Base-by-base conservation (phyloP, 2,329 filamentous ascomycete genomes). In the Exophiala xenobiotica region DNA sequence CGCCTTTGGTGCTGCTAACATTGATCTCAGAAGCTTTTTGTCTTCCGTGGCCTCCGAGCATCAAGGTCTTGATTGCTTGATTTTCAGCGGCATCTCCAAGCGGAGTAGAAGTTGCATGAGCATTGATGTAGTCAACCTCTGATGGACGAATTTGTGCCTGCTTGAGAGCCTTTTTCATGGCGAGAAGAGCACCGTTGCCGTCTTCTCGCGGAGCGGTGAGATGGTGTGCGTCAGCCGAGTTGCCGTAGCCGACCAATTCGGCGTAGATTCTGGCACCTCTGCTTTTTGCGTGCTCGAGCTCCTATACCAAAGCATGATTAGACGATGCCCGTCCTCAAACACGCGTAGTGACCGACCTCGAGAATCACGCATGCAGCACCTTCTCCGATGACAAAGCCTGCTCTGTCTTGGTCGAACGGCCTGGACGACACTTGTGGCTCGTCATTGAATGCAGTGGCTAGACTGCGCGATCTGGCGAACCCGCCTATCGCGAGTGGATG, bases 1-100 rank as follows among this genome's bases (percentile, higher is more conserved):
- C 90, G 5, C 92, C 92, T 68, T 99, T 99, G 0, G 91, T 96
- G 69, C 93, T 92, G 68, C 91, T 96, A 16, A 96, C 80, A 38
- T 90, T 90, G 48, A 97, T 79, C 6, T 88, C 71, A 2, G 74
- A 72, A 33, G 87, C 79, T 1, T 72, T 74, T 1, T 70, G 62
- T 49, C 84, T 78, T 0, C 89, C 90, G 14, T 87, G 80, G 18
- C 84, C 79, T 0, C 87, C 88, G 7, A 90, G 74, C 72, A 97
- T 83, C 31, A 99, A 70, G 0, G 80, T 73, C 55, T 83, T 85
- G 61, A 97, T 92, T 0, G 93, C 93, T 6, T 77, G 74, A 44
- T 92, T 92, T 71, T 99, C 93, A 1, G 93, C 92, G 18, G 81
- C 79, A 71, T 99, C 93, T 0, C 93, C 93, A 2, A 97, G 38